Evolutionary conservation across 106 monocot genomes (phyloP).

Genomic region (Dendrobium chrysotoxum): DNA sequence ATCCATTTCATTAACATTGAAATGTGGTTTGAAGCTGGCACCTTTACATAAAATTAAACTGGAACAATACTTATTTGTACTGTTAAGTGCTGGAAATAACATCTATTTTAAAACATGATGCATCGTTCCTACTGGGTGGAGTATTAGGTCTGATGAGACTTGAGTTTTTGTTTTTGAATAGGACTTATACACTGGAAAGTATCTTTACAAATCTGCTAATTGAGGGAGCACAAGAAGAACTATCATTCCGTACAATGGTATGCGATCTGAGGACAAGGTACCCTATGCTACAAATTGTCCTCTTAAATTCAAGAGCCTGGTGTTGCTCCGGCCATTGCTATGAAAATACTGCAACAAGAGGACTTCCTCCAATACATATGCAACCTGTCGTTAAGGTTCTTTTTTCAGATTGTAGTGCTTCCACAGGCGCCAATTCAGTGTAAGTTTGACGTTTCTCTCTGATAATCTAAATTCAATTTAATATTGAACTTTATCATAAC

Average conservation of each 20-base stretch:
- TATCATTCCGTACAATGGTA: conserved; percentile 56
- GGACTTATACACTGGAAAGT: conserved; percentile 60
- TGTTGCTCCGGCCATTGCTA: conserved; percentile 37
- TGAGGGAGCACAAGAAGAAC: conserved; percentile 69
- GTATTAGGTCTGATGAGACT: not conserved
- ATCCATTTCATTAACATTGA: no score
- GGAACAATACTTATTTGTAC: not conserved
- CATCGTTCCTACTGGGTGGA: not conserved
- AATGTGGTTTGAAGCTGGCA: not conserved
- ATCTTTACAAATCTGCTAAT: conserved; percentile 58
- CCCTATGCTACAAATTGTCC: conserved; percentile 58
- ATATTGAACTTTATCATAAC: not conserved
- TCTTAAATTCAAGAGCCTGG: conserved; percentile 75
- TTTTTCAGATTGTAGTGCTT: conserved; percentile 40
- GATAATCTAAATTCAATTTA: not conserved
- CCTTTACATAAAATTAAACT: not conserved
- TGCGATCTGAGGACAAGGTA: conserved; percentile 52
- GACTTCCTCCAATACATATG: conserved; percentile 20
- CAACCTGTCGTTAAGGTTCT: conserved; percentile 55
- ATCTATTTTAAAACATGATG: not conserved
- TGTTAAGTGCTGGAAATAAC: not conserved
- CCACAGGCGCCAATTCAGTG: conserved; percentile 32
- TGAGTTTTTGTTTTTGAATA: conserved; percentile 7
- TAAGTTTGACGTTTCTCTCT: conserved; percentile 8
- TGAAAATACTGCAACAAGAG: conserved; percentile 23